Base-by-base conservation (phyloP, 768 basidiomycete species). In the Pisolithus microcarpus region DNA sequence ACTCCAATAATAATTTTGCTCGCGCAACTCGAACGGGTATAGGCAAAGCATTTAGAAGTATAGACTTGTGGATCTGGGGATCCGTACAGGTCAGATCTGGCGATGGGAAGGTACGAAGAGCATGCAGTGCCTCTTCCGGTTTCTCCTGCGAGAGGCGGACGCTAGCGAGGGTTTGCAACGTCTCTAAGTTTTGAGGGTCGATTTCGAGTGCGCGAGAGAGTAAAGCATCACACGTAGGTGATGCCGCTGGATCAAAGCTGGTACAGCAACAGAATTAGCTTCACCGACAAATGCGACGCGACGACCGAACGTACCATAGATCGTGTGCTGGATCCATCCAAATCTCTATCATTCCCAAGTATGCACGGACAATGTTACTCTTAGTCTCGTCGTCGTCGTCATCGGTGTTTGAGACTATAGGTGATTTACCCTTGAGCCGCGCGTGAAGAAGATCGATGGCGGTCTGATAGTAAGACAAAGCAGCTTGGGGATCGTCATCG, bases 241-340 rank as follows among this genome's bases (percentile, higher is more conserved):
- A 87, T 16, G 92, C 93, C 21, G 81, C 77, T 16, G 85, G 82
- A 62, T 91, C 89, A 58, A 87, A 83, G 64, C 92, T 95, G 31
- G 40, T n/a, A 31, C n/a, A 9, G 46, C 10, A 43, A 31, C 4
- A 34, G 15, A 26, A 31, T 19, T 9, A 23, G n/a, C 37, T 4
- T 38, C 5, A 6, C 30, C 42, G 37, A 24, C n/a, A 11, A 40
- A 19, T 7, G 37, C 28, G 51, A 16, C 21, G 30, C 51, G 4
- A 16, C 19, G 31, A 15, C 13, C 34, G 11, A 30, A 63, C 81
- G 46, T 59, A 86, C 92, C 92, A 94, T 46, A 95, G 73, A 74
- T 94, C 91, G 57, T 85, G 84, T 2, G 78, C 76, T 28, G 87
- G 87, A 60, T 93, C 88, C 91, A 96, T 95, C 92, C 92, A 96